These are phyloP conservation scores for Coniosporium apollinis DNA, from an alignment of 495 filamentous ascomycete genomes.

Conservation along the genomic window DNA sequence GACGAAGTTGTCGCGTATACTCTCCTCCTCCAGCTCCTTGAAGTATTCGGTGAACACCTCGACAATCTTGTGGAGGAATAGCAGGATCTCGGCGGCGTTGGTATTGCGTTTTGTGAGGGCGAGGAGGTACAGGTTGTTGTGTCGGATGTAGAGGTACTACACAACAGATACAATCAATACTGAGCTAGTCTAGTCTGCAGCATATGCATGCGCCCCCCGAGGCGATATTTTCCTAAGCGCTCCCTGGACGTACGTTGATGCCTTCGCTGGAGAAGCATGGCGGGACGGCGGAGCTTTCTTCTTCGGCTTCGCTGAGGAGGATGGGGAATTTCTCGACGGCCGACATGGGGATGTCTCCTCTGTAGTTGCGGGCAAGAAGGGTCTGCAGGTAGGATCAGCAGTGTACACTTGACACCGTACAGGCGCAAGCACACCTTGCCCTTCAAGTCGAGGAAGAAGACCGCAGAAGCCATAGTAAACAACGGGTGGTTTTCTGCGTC, in stretches of 20 bases:
- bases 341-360: conserved; percentile 98
- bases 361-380: conserved; percentile 95
- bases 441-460: conserved; percentile 99
- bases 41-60: conserved; percentile 99
- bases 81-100: conserved; percentile 94
- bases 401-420: too few species aligned
- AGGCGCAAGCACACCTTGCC: conserved; percentile 92
- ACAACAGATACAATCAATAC: conserved; percentile 2
- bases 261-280: conserved; percentile 98
- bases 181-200: conserved; percentile 7
- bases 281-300: conserved; percentile 93
- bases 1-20: conserved; percentile 98
- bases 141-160: conserved; percentile 97
- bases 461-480: conserved; percentile 73
- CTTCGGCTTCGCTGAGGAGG: conserved; percentile 95
- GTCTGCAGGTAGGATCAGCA: conserved; percentile 40
- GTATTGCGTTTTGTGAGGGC: conserved; percentile 97
- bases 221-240: neutral
- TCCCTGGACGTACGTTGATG: conserved; percentile 61
- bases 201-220: conserved; percentile 3
- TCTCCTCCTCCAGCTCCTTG: conserved; percentile 97
- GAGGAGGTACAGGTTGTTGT: conserved; percentile 98
- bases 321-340: conserved; percentile 97
- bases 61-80: conserved; percentile 96
- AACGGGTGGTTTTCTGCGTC: neutral